phyloP scores from a whole-genome alignment of 352 stramenopile genomes.

The Globisporangium paroecandrum region DNA sequence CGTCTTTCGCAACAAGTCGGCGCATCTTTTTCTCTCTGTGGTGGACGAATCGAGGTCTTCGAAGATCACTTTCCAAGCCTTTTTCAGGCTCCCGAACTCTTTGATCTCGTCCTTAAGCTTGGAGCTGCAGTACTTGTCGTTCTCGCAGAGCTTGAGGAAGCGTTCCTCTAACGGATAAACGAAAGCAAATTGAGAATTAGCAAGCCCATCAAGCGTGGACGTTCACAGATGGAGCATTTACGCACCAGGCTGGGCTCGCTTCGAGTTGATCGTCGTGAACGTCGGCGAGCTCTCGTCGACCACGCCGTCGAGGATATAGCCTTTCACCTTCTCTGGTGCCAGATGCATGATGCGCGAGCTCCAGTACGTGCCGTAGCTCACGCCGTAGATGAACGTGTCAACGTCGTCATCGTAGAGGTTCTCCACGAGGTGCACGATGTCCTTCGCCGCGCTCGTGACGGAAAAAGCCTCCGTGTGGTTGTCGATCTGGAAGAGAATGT shows the following conservation, averaged over 20 bases:
- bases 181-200: not conserved
- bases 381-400: slow-evolving; percentile 24
- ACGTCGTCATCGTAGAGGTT: not conserved
- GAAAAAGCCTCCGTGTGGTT: slow-evolving; percentile 65
- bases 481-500: slow-evolving; percentile 51
- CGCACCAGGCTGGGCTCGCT: slow-evolving; percentile 5
- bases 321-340: slow-evolving; percentile 19
- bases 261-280: slow-evolving; percentile 14
- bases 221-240: not conserved
- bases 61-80: slow-evolving; percentile 8
- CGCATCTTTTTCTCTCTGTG: not conserved
- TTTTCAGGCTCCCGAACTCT: not conserved
- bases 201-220: too few relatives aligned
- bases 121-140: slow-evolving; percentile 7
- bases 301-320: slow-evolving; percentile 26
- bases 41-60: not conserved
- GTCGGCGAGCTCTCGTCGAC: slow-evolving; percentile 11
- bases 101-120: slow-evolving; percentile 13
- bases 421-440: slow-evolving; percentile 12
- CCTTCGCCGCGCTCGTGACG: slow-evolving; percentile 32
- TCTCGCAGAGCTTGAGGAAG: slow-evolving; percentile 5
- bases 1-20: slow-evolving; percentile 1
- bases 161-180: slow-evolving; percentile 1
- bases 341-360: slow-evolving; percentile 24
- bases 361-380: slow-evolving; percentile 29